Conservation (phyloP, 495 filamentous ascomycete genomes). For the Aspergillus sclerotiicarbonarius region DNA sequence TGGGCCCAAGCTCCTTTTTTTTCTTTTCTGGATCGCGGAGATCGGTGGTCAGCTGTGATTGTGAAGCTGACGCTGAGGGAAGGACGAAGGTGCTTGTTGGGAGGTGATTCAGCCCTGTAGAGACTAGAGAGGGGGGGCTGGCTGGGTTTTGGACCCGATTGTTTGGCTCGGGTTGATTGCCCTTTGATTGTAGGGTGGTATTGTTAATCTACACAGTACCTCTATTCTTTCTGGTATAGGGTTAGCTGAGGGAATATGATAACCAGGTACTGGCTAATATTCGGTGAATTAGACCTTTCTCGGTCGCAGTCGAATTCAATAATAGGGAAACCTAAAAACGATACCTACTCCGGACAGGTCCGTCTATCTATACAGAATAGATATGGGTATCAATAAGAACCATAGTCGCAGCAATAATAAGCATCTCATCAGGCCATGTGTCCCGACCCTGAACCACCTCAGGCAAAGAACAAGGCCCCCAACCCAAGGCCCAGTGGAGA, state of each 20-base stretch:
- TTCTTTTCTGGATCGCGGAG: background rate
- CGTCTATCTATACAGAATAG: too few species aligned
- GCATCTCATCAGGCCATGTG: background rate
- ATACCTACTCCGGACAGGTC: too few species aligned
- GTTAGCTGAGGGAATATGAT: too few species aligned
- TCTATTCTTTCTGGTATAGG: too few species aligned
- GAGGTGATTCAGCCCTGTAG: background rate
- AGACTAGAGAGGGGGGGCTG: background rate
- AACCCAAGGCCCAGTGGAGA: slow-evolving; percentile 4
- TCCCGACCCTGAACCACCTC: background rate
- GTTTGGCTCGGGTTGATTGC: background rate
- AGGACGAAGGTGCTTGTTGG: too few species aligned
- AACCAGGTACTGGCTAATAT: too few species aligned
- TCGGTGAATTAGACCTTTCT: too few species aligned
- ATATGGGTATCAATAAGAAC: too few species aligned
- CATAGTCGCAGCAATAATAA: too few species aligned
- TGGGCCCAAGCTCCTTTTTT: background rate
- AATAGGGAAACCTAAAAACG: too few species aligned
- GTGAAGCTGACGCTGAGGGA: background rate
- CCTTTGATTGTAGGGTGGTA: background rate
- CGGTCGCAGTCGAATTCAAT: too few species aligned
- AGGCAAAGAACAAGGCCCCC: background rate
- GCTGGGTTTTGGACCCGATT: background rate
- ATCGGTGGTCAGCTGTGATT: background rate
- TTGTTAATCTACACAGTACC: background rate